Percentiles rank a stretch among this genome's conserved stretches.
These are phyloP conservation scores for Micromonas commoda DNA, from an alignment of 139 green algal genomes.

Conservation along the genomic window DNA sequence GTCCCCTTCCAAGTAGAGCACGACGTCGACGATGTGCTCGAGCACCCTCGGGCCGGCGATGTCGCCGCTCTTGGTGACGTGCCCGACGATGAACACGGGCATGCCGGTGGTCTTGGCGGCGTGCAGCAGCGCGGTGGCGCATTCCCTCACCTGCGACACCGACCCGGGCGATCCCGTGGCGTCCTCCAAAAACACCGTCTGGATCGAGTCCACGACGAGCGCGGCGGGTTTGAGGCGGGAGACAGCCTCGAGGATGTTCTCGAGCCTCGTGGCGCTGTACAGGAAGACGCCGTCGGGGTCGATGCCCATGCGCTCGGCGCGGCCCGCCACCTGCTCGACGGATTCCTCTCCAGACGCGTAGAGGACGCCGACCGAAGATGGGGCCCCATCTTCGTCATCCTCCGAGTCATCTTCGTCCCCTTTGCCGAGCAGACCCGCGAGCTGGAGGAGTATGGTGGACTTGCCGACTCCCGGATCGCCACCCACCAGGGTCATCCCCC, in stretches of 20 bases:
- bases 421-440: constrained; percentile 39
- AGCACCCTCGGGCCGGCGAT: constrained; percentile 83
- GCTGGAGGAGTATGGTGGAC: constrained; percentile 87
- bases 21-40: constrained; percentile 92
- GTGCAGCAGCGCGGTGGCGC: constrained; percentile 68
- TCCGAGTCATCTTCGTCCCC: background rate
- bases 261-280: constrained; percentile 21
- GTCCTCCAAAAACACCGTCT: constrained; percentile 83
- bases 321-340: constrained; percentile 40
- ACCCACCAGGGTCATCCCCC: constrained; percentile 78
- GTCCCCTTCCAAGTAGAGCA: constrained; percentile 81
- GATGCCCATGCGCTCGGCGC: constrained; percentile 38
- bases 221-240: constrained; percentile 51
- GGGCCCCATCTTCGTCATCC: background rate
- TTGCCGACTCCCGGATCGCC: constrained; percentile 96
- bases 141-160: constrained; percentile 82
- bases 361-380: constrained; percentile 12
- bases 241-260: constrained; percentile 40
- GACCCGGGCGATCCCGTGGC: constrained; percentile 57
- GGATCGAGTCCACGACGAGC: constrained; percentile 88
- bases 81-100: constrained; percentile 72
- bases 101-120: constrained; percentile 61
- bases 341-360: constrained; percentile 54
- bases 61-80: constrained; percentile 61
- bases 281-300: constrained; percentile 4